phyloP scores from a whole-genome alignment of 805 yeast genomes.

The Candida silvatica region DNA sequence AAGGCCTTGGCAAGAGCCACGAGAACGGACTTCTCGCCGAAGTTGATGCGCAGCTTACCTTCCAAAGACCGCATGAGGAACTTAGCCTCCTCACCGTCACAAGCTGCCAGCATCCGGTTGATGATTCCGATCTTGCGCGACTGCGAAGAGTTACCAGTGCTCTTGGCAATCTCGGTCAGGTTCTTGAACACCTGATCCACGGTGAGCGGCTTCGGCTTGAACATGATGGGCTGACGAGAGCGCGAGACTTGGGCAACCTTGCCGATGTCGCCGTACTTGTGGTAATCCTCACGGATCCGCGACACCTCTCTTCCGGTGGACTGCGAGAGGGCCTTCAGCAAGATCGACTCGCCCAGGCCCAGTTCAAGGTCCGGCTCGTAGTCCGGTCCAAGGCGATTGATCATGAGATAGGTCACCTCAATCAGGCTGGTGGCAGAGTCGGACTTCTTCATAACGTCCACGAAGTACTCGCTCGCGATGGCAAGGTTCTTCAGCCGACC shows the following conservation, averaged over 20 bases:
- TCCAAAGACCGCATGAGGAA: conserved; percentile 84
- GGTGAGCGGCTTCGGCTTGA: conserved; percentile 77
- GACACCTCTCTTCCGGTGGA: conserved; percentile 75
- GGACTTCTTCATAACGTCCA: conserved; percentile 45
- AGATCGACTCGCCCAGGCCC: conserved; percentile 85
- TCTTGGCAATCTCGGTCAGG: conserved; percentile 66
- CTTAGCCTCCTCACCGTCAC: conserved; percentile 83
- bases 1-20: conserved; percentile 81
- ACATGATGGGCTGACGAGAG: conserved; percentile 84
- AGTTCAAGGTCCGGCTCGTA: conserved; percentile 83
- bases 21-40: conserved; percentile 89
- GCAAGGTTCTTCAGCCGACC: conserved; percentile 78
- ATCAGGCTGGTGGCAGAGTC: conserved; percentile 35
- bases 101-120: conserved; percentile 76
- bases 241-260: conserved; percentile 79
- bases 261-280: conserved; percentile 84
- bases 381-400: conserved; percentile 90
- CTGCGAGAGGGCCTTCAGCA: conserved; percentile 83
- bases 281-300: conserved; percentile 67
- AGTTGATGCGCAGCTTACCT: conserved; percentile 86
- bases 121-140: conserved; percentile 67
- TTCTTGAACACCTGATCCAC: conserved; percentile 66
- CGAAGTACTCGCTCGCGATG: conserved; percentile 64
- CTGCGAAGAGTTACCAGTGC: conserved; percentile 80
- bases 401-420: conserved; percentile 72